Evolutionary conservation across 805 yeast species (phyloP), one percentile per base, ranked within the genome.

Genomic region (Isabelozyma pseudorhagii): DNA sequence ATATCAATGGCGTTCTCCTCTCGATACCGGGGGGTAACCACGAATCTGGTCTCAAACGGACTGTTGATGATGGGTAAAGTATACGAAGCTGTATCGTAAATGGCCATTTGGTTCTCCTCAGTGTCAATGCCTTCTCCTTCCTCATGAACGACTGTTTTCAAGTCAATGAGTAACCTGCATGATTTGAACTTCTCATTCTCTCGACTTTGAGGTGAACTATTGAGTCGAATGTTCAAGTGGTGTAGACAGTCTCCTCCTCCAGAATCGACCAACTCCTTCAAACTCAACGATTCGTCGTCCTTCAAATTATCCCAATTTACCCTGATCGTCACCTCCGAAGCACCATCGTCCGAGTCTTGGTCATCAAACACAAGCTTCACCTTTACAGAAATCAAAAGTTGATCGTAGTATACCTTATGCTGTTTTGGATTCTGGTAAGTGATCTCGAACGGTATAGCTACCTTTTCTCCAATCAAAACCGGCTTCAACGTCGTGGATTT

Each of bases 201-300:
- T 42, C 47, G 40, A 42, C 50, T 38, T 27, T 44, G 48, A 17
- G 53, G 46, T 29, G 61, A 54, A 8, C 56, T 55, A 42, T 57
- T 59, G 21, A 68, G 51, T n/a, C 55, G 52, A 11, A 69, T 50
- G 27, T 62, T 57, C 38, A 71, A 56, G 0, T 14, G 42, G 38
- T 57, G 58, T 15, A 9, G 17, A 14, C 38, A 50, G 11, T 47
- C 48, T 14, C 38, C 40, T 1, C 40, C 38, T 1, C 46, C 53
- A 1, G 46, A 40, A n/a, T 47, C 48, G 1, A 54, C 53, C 4
- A 60, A 46, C 1, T 50, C 51, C 4, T 53, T 46, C 29, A 72
- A 44, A 25, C 59, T 58, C 40, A 73, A 52, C 1, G 72, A 63
- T 50, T 70, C 75, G 44, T 74, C 79, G 50, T 74, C 79, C 50